Evolutionary conservation across 495 filamentous ascomycete species (phyloP), one percentile per base, ranked within the genome.

Genomic region (Talaromyces proteolyticus): DNA sequence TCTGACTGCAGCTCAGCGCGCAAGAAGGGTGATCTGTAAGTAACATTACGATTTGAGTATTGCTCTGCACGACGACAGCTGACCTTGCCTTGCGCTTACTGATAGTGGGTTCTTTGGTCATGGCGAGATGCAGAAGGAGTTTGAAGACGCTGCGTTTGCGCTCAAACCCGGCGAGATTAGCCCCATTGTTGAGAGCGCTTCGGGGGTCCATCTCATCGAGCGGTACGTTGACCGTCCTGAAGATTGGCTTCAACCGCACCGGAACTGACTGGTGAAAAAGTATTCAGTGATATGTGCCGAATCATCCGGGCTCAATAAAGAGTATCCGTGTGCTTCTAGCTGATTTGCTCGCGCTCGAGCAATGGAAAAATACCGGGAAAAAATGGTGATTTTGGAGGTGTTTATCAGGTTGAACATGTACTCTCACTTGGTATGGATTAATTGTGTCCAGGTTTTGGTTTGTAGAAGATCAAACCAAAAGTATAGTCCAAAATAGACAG

Each of bases 71-170:
- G 42, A 38, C 16, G 22, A 17, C 21, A 46, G 36, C 64, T 74
- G 53, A 70, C 49, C 38, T 26, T 23, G 19, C 17, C 16, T 47
- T 16, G 18, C 36, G 5, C 4, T 20, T 43, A 19, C 40, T n/a
- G n/a, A 45, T 43, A 89, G 85, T 42, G 93, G 93, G 1, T 96
- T 89, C 66, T 98, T 98, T 60, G 90, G 89, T 19, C 81, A 70
- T 49, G 87, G 89, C 4, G 93, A 98, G 58, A 98, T 98, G 93
- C 93, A 98, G 61, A 95, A 92, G 74, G 93, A 97, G 68, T 98
- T 98, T 56, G 93, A 97, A 66, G 89, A 96, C 24, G 90, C 91
- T 0, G 86, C 92, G 3, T 97, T 97, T 71, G 82, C 82, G 12
- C 69, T 98, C 25, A 80, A 89, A 62, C 84, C 84, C 0, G 89